Conservation (phyloP, 108 stramenopile genomes). For the Schizochytrium sp. region DNA sequence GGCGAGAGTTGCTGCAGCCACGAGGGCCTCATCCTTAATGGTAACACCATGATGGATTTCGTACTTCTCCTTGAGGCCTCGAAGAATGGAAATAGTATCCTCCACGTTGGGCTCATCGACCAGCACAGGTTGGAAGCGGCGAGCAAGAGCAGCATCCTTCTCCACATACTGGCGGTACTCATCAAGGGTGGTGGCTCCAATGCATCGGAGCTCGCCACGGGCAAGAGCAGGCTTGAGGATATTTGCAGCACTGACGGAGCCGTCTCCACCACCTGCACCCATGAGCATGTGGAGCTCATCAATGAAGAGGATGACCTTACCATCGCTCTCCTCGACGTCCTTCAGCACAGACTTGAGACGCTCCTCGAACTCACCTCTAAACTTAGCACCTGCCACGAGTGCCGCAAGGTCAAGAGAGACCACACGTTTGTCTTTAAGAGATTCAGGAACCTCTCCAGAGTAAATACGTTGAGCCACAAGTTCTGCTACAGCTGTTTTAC, state of each 20-base stretch:
- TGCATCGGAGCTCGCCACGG: constrained; percentile 94
- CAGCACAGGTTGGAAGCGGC: constrained; percentile 94
- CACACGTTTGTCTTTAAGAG: constrained; percentile 84
- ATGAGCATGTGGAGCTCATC: constrained; percentile 97
- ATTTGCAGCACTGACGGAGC: constrained; percentile 97
- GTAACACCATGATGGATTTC: constrained; percentile 94
- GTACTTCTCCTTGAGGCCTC: constrained; percentile 90
- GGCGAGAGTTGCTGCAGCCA: constrained; percentile 59
- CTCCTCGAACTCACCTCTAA: constrained; percentile 98
- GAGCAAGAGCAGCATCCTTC: constrained; percentile 94
- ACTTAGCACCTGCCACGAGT: constrained; percentile 96
- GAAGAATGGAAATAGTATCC: constrained; percentile 92
- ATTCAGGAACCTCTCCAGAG: constrained; percentile 92
- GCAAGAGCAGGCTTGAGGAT: constrained; percentile 97
- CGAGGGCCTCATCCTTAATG: constrained; percentile 69
- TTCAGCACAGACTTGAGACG: constrained; percentile 92
- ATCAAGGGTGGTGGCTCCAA: constrained; percentile 95
- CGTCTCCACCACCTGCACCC: constrained; percentile 92
- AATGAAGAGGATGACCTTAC: constrained; percentile 91
- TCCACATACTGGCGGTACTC: constrained; percentile 94
- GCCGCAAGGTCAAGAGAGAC: constrained; percentile 95
- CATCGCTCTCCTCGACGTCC: constrained; percentile 89
- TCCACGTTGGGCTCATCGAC: constrained; percentile 93
- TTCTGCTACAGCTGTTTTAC: constrained; percentile 93
- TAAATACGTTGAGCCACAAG: constrained; percentile 93